A percentile compares a stretch with the other conserved stretches of the same genome.
Conservation (phyloP, 2,329 filamentous ascomycete species). For the Calonectria multiphialidica region DNA sequence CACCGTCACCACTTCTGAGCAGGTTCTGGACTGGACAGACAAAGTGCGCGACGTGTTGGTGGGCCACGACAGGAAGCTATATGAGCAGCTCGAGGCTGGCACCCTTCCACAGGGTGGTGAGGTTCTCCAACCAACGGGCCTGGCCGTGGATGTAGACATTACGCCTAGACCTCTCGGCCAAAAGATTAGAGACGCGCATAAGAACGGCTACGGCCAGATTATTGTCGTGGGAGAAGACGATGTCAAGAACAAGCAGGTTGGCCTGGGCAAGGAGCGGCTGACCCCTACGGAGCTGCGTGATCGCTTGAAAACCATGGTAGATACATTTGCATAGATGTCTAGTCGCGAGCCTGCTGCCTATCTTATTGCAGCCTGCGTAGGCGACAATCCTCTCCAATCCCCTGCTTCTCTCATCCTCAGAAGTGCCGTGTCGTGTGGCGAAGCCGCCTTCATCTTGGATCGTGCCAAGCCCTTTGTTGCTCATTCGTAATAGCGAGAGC, state of each 20-base stretch:
- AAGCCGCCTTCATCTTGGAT: conserved; percentile 1
- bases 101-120: conserved; percentile 51
- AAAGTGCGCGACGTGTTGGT: conserved; percentile 63
- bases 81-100: conserved; percentile 49
- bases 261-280: conserved; percentile 55
- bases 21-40: conserved; percentile 64
- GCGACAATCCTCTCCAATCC: conserved; percentile 22
- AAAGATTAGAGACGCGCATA: conserved; percentile 80
- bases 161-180: conserved; percentile 72
- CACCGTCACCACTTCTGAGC: conserved; percentile 73
- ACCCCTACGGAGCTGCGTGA: conserved; percentile 57
- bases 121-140: conserved; percentile 67
- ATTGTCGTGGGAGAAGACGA: conserved; percentile 79
- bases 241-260: conserved; percentile 68
- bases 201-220: conserved; percentile 79
- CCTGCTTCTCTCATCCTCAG: conserved; percentile 12
- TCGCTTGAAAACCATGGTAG: conserved; percentile 59
- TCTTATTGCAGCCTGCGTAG: conserved; percentile 19
- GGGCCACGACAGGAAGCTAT: conserved; percentile 54
- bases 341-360: background rate
- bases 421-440: conserved; percentile 17
- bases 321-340: conserved; percentile 58
- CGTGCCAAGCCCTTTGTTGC: background rate
- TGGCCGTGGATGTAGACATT: conserved; percentile 78
- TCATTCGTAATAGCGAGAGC: background rate